Evolutionary conservation across 2,329 filamentous ascomycete species (phyloP).

Genomic region (Diaporthe helianthi): DNA sequence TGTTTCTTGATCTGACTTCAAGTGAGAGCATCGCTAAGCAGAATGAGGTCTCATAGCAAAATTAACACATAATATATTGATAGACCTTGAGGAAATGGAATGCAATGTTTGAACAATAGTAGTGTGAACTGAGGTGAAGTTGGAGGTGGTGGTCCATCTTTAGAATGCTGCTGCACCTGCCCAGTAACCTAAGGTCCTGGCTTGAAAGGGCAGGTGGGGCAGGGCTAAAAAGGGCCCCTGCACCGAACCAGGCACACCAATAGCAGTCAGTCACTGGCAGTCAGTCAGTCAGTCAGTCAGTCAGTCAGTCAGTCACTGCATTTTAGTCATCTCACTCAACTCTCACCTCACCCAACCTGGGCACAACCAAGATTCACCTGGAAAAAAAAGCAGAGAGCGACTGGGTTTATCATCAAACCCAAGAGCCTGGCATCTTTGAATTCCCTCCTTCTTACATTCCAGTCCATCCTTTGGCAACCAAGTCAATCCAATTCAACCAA

Average conservation of each 20-base stretch:
- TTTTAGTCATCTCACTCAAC: slow-evolving; percentile 26
- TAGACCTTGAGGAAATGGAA: not conserved
- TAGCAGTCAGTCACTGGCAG: too few relatives aligned
- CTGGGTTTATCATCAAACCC: not conserved
- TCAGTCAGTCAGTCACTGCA: not conserved
- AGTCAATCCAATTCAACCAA: not conserved
- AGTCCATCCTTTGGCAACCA: not conserved
- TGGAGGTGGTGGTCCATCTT: not conserved
- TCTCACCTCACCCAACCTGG: not conserved
- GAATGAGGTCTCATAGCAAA: not conserved
- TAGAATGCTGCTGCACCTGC: not conserved
- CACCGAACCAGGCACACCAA: not conserved
- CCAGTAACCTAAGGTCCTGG: not conserved
- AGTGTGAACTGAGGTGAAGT: not conserved
- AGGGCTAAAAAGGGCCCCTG: slow-evolving; percentile 1
- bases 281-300: too few relatives aligned
- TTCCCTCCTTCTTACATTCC: not conserved
- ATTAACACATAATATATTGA: not conserved
- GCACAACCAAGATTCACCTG: slow-evolving; percentile 9
- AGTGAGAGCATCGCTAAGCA: too few relatives aligned
- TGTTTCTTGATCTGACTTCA: not conserved
- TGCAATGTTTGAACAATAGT: not conserved
- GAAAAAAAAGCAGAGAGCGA: not conserved
- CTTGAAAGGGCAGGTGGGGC: not conserved
- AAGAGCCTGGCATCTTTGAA: not conserved